phyloP scores from a whole-genome alignment of 345 rosid species.

The Aquilaria sinensis region DNA sequence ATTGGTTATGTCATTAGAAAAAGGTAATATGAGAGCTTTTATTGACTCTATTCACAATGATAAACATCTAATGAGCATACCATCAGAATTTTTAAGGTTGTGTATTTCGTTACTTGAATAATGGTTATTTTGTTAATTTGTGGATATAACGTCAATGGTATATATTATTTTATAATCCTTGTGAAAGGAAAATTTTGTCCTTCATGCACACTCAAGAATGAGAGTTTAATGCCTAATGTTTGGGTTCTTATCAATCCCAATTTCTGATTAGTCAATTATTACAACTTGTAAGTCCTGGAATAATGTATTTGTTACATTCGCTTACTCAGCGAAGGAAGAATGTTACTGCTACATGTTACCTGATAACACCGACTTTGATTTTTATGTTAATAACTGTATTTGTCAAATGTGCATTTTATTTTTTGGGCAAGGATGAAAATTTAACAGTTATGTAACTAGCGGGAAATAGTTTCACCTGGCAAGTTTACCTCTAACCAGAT shows the following conservation, averaged over 20 bases:
- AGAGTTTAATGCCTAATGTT: background rate
- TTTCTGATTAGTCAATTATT: background rate
- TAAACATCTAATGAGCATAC: background rate
- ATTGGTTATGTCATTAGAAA: constrained; percentile 1
- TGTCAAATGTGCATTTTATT: background rate
- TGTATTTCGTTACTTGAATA: background rate
- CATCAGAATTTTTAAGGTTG: background rate
- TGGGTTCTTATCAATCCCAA: background rate
- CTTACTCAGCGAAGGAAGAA: background rate
- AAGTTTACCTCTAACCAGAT: background rate
- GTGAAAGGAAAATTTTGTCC: background rate
- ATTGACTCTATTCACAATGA: background rate
- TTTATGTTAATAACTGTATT: background rate
- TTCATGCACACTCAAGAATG: background rate
- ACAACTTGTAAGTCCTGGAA: background rate
- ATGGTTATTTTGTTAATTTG: background rate
- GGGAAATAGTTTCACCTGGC: background rate
- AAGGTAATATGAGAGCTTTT: background rate
- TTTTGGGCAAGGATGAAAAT: background rate
- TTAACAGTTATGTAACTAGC: background rate
- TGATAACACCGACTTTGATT: background rate
- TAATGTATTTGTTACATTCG: background rate
- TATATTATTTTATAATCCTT: background rate
- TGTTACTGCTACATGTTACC: background rate
- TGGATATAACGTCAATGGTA: background rate